Base-by-base conservation (phyloP, 306 rosid genomes). In the Malus sieversii region DNA sequence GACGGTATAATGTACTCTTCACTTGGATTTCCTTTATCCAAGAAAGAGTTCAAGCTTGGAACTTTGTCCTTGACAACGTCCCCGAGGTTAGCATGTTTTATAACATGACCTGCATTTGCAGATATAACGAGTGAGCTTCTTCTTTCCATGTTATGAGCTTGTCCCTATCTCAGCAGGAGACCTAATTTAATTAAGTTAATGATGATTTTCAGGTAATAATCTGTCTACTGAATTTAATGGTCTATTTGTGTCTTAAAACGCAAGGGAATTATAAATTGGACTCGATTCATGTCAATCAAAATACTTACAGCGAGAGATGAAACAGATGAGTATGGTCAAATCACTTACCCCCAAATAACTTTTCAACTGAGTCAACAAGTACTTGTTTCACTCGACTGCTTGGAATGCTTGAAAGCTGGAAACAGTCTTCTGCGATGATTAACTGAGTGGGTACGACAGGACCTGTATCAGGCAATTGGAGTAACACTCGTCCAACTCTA, bases 401-500 rank as follows among this genome's bases (percentile, higher is more conserved):
- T 11, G 93, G 97, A 78, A 72, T 70, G 59, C 76, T 84, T 66
- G 97, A 90, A 78, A 92, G 90, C 89, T 79, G 86, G 84, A 95
- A 87, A 77, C 97, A 95, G 75, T 95, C 98, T 20, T 90, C 93
- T 10, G 97, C 98, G 8, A 94, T 72, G 79, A 94, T 84, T 46
- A 92, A 44, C 59, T 66, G 77, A 52, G 87, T 48, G 7, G 96
- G 97, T 75, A 68, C 77, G 70, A 79, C 79, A n/a, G 89, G 75
- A 23, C 65, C 79, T n/a, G 20, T 38, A 22, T 81, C 86, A 25
- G 87, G 83, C 67, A 82, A 80, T 70, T 81, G 87, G 62, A 92
- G 82, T 38, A 95, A 79, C 29, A 86, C 89, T 25, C 52, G 80
- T 71, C 98, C 97, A 25, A 90, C 93, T 83, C 67, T 78, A 67